Base-by-base conservation (phyloP, 176 grass and related monocot species). In the Pontederia crassipes region DNA sequence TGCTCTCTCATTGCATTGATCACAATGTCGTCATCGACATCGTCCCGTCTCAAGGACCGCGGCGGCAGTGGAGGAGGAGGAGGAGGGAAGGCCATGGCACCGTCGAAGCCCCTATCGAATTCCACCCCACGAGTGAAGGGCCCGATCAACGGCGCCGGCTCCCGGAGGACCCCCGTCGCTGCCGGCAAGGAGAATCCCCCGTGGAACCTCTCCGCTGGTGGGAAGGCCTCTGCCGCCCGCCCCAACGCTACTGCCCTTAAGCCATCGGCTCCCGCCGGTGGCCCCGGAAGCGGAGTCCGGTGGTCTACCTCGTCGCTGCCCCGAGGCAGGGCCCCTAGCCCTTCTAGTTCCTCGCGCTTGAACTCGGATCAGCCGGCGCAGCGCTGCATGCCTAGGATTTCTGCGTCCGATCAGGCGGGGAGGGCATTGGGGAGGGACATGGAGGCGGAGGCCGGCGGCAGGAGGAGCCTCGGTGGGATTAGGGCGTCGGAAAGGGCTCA, bases 301-400 rank as follows among this genome's bases (percentile, higher is more conserved):
- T 80, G 78, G 81, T 91, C 87, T 46, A 97, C 93, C 9, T 97
- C 81, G 28, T 92, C 87, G 12, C 71, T 97, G 45, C 87, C 87
- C 20, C 69, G 87, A 81, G 78, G 93, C 68, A 87, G 70, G 78
- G 63, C 85, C 46, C 69, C 73, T 45, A 81, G 57, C 77, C 78
- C 84, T 0, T 79, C 86, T 4, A 84, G 83, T 18, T 62, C 81
- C 11, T 79, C 85, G 12, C 76, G 67, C 53, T 66, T 77, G 13
- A 76, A 66, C 26, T 35, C 75, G 45, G 79, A 59, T n/a, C 73
- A 85, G 18, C 60, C 57, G 20, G 58, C 74, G 51, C 73, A 72
- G 40, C 73, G 54, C 17, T 28, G 52, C 1, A 28, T 48, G 4
- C 51, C 28, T 58, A 78, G 75, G 55, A 46, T 77, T 69, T 74